These are phyloP conservation scores for Eucalyptus regnans DNA, from an alignment of 345 rosid species.

Conservation along the genomic window DNA sequence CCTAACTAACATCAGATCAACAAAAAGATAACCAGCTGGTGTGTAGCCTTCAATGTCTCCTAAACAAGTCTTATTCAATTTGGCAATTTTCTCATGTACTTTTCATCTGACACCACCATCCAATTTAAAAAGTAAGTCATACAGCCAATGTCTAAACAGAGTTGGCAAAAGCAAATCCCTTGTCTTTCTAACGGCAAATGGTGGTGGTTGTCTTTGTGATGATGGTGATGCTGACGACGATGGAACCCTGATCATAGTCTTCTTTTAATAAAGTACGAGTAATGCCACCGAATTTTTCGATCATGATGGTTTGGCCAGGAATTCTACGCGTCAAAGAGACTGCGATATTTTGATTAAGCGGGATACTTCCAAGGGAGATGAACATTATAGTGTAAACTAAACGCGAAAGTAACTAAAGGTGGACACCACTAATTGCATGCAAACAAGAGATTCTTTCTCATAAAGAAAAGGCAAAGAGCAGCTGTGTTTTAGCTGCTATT, in stretches of 20 bases:
- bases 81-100: neutral
- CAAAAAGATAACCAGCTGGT: neutral
- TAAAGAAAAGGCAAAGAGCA: too few relatives aligned
- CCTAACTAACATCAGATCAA: neutral
- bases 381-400: too few relatives aligned
- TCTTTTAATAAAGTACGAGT: neutral
- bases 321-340: too few relatives aligned
- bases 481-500: too few relatives aligned
- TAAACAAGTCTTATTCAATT: neutral
- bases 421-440: too few relatives aligned
- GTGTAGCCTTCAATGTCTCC: neutral
- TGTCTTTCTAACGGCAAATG: neutral
- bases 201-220: neutral
- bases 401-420: too few relatives aligned
- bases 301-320: neutral
- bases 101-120: neutral
- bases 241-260: neutral
- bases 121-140: neutral
- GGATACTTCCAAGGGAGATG: too few relatives aligned
- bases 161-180: neutral
- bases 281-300: neutral
- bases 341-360: too few relatives aligned
- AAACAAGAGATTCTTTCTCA: too few relatives aligned
- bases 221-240: neutral
- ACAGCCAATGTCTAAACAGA: neutral